Evolutionary conservation across 257 asterid species (phyloP).

Genomic region (Euphrasia confusa): DNA sequence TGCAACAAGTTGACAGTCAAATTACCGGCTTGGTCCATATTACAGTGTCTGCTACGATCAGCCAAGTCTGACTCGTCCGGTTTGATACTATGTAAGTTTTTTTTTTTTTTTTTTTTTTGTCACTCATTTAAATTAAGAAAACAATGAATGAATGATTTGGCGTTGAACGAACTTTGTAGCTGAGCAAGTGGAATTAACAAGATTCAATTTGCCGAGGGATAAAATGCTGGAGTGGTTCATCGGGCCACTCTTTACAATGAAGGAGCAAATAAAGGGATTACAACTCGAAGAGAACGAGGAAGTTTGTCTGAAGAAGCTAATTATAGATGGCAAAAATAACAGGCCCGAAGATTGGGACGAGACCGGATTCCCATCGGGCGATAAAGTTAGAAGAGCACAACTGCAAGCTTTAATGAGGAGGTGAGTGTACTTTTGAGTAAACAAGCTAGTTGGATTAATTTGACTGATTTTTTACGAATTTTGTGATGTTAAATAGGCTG

Average conservation of each 20-base stretch:
- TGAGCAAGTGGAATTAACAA: conserved; percentile 62
- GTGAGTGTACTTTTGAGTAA: conserved; percentile 22
- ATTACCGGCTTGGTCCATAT: conserved; percentile 79
- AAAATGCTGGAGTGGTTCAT: conserved; percentile 75
- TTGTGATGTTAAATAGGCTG: conserved; percentile 36
- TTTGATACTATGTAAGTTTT: conserved; percentile 54
- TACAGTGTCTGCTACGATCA: conserved; percentile 68
- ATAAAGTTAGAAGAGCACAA: conserved; percentile 71
- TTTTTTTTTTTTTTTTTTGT: too few relatives aligned
- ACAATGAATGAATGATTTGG: conserved; percentile 8
- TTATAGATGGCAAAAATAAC: conserved; percentile 49
- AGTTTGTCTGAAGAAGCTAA: conserved; percentile 50
- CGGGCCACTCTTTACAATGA: conserved; percentile 67
- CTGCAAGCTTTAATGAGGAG: conserved; percentile 81
- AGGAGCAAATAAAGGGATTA: conserved; percentile 74
- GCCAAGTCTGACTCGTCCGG: conserved; percentile 61
- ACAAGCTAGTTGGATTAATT: too few relatives aligned
- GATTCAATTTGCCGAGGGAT: conserved; percentile 62
- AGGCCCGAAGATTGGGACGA: conserved; percentile 79
- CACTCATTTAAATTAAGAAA: neutral
- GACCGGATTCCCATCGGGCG: conserved; percentile 58
- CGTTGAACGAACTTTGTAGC: conserved; percentile 35
- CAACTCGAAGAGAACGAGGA: conserved; percentile 56
- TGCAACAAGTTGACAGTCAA: conserved; percentile 73
- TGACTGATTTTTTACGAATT: too few relatives aligned